These are phyloP conservation scores for Penicillium sp. DNA, from an alignment of 2,329 filamentous ascomycete genomes.

Conservation along the genomic window DNA sequence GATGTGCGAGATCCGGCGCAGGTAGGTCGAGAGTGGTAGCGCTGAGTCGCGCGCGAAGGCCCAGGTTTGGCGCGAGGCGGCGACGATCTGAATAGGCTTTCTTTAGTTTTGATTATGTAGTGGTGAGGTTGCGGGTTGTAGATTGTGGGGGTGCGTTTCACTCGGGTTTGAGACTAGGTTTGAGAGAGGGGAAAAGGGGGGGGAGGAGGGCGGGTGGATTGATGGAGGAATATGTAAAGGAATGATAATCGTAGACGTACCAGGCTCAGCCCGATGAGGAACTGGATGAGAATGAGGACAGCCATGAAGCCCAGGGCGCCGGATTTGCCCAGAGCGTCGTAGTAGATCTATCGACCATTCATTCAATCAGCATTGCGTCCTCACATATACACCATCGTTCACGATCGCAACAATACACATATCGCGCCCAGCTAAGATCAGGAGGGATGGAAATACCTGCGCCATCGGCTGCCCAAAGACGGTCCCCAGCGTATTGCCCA, in stretches of 20 bases:
- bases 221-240: not conserved
- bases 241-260: slow-evolving; percentile 24
- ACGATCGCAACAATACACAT: too few species aligned
- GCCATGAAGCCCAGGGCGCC: slow-evolving; percentile 64
- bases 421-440: not conserved
- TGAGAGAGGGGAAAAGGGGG: not conserved
- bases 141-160: not conserved
- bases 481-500: slow-evolving; percentile 54
- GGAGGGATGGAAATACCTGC: slow-evolving; percentile 34
- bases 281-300: slow-evolving; percentile 65
- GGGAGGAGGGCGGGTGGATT: not conserved
- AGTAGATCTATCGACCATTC: slow-evolving; percentile 50
- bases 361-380: not conserved
- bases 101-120: not conserved
- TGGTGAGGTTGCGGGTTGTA: too few species aligned
- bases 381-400: not conserved
- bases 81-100: slow-evolving; percentile 50
- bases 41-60: slow-evolving; percentile 67
- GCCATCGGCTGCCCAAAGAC: slow-evolving; percentile 65
- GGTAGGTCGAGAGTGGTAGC: slow-evolving; percentile 63
- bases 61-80: slow-evolving; percentile 65
- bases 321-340: slow-evolving; percentile 63
- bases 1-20: slow-evolving; percentile 61
- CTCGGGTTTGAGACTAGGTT: not conserved
- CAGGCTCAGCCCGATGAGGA: slow-evolving; percentile 65